Percentiles rank a stretch among this genome's conserved stretches.
These are phyloP conservation scores for Eutrema japonicum DNA, from an alignment of 345 rosid genomes.

Conservation along the genomic window DNA sequence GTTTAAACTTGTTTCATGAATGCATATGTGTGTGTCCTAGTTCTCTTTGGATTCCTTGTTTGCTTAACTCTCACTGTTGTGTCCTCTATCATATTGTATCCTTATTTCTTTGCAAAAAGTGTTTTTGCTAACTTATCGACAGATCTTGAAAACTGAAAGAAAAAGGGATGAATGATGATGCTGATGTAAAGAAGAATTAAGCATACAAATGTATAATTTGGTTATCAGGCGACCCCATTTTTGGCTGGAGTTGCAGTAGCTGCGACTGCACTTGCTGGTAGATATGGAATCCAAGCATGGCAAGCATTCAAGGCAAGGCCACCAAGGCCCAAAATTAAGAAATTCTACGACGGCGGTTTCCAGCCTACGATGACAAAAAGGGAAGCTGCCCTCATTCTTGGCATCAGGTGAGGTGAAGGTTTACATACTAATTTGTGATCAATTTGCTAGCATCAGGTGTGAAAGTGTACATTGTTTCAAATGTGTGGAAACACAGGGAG, in stretches of 20 bases:
- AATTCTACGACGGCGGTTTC: constrained; percentile 80
- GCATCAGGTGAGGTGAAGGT: constrained; percentile 68
- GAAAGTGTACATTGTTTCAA: not conserved
- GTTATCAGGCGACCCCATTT: constrained; percentile 71
- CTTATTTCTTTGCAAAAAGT: not conserved
- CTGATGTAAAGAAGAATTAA: not conserved
- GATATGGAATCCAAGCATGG: constrained; percentile 90
- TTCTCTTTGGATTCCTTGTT: not conserved
- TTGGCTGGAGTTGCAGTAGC: constrained; percentile 85
- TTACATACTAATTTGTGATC: not conserved
- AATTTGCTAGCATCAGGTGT: constrained; percentile 9
- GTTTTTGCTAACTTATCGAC: not conserved
- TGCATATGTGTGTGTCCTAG: not conserved
- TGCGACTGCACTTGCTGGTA: constrained; percentile 82
- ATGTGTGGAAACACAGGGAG: constrained; percentile 53
- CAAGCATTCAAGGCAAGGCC: constrained; percentile 76
- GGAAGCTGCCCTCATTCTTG: constrained; percentile 83
- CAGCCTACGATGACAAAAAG: constrained; percentile 75
- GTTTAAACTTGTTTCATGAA: not conserved
- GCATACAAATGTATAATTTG: not conserved
- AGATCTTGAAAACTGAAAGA: not conserved
- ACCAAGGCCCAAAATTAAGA: constrained; percentile 55
- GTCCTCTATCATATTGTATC: not conserved
- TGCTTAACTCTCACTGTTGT: not conserved
- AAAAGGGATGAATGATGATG: not conserved